phyloP scores from a whole-genome alignment of 768 basidiomycete species.

The Lentinula detonsa region DNA sequence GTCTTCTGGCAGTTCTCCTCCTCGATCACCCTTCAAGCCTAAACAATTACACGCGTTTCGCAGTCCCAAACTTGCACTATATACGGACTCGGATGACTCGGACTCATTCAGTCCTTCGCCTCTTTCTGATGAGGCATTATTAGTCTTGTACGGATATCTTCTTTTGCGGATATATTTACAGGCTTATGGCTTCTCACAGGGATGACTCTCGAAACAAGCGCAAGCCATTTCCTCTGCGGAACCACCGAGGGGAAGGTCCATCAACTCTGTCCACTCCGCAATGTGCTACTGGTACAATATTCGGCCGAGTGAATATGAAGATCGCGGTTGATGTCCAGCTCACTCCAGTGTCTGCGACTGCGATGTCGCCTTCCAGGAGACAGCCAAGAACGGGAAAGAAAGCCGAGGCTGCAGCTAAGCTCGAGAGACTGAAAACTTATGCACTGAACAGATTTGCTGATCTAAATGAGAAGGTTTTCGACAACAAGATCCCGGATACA shows the following conservation, averaged over 20 bases:
- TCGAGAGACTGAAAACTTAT: constrained; percentile 39
- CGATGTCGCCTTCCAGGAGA: constrained; percentile 14
- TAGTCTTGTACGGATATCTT: constrained; percentile 26
- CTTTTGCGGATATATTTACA: neutral
- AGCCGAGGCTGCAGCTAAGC: constrained; percentile 33
- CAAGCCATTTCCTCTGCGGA: constrained; percentile 31
- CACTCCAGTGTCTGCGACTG: neutral
- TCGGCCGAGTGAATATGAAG: neutral
- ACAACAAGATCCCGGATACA: constrained; percentile 41
- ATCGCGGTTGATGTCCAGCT: neutral
- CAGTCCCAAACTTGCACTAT: neutral
- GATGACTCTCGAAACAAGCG: constrained; percentile 45
- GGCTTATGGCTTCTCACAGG: constrained; percentile 9
- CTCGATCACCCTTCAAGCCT: neutral
- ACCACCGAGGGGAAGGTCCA: constrained; percentile 8
- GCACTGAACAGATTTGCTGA: constrained; percentile 55
- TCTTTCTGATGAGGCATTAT: constrained; percentile 19
- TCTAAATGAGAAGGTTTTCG: constrained; percentile 55
- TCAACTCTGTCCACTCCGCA: neutral
- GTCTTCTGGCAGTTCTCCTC: neutral
- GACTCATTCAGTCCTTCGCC: neutral
- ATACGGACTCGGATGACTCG: constrained; percentile 9
- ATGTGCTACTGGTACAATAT: neutral
- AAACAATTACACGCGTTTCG: neutral
- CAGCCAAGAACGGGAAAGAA: constrained; percentile 31